Percentiles rank a stretch among this genome's conserved stretches.
Conservation (phyloP, 2,329 filamentous ascomycete genomes). For the Mycocentrospora acerina region DNA sequence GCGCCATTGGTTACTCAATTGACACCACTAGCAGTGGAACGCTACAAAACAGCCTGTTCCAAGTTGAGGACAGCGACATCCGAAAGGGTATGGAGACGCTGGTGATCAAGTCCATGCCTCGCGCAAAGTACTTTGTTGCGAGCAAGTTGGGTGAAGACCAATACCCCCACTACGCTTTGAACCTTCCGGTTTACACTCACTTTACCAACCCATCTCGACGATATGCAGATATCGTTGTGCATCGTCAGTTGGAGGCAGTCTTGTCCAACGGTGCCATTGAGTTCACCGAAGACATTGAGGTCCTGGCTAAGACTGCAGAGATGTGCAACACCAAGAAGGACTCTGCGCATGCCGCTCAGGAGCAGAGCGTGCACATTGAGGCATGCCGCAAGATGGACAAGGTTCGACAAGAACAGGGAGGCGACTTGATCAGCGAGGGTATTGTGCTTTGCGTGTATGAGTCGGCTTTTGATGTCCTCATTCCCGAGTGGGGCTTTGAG, state of each 20-base stretch:
- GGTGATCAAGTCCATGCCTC: slow-evolving; percentile 90
- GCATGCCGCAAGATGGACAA: slow-evolving; percentile 96
- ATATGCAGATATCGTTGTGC: slow-evolving; percentile 92
- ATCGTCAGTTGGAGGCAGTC: slow-evolving; percentile 87
- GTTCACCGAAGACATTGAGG: slow-evolving; percentile 86
- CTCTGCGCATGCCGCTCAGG: slow-evolving; percentile 93
- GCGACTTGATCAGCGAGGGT: slow-evolving; percentile 91
- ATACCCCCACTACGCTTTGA: slow-evolving; percentile 87
- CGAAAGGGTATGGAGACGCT: slow-evolving; percentile 98
- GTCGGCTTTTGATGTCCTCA: slow-evolving; percentile 96
- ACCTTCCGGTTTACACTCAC: slow-evolving; percentile 92
- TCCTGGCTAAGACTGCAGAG: slow-evolving; percentile 86
- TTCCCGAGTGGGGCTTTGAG: slow-evolving; percentile 97
- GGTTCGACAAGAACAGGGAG: slow-evolving; percentile 79
- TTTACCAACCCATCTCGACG: slow-evolving; percentile 94
- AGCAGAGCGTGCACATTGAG: slow-evolving; percentile 98
- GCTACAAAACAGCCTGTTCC: slow-evolving; percentile 93
- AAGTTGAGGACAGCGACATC: slow-evolving; percentile 82
- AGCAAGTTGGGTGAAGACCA: slow-evolving; percentile 76
- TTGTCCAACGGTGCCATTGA: slow-evolving; percentile 80
- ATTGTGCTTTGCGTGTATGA: slow-evolving; percentile 98
- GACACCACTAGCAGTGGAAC: slow-evolving; percentile 87
- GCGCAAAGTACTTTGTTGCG: slow-evolving; percentile 91
- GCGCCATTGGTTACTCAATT: slow-evolving; percentile 83
- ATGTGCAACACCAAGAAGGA: slow-evolving; percentile 99